Base-by-base conservation (phyloP, 2,329 filamentous ascomycete species). In the Xylaria sp. region DNA sequence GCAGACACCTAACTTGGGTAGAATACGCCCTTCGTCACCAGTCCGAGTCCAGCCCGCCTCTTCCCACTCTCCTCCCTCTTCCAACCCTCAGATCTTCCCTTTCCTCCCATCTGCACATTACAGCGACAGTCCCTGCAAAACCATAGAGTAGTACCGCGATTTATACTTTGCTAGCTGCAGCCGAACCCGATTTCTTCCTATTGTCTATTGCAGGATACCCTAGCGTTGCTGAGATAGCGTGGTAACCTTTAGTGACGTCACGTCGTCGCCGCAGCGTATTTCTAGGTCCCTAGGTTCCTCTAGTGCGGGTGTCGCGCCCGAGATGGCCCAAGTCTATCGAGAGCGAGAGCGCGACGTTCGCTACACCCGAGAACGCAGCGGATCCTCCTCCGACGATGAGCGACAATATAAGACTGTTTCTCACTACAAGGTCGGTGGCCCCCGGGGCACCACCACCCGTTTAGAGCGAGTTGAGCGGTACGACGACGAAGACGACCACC, bases 311-410 rank as follows among this genome's bases (percentile, higher is more conserved):
- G 44, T 49, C 48, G 51, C 60, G 60, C 57, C 46, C 6, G 33
- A 38, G 40, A 65, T 65, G 63, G 56, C 71, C 38, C 65, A 70
- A 64, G 53, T 73, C 38, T 74, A 73, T 60, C 69, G 68, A 35
- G 72, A 74, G 65, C 69, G 68, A 35, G 72, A 74, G 65, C 70
- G 70, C 60, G 72, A 74, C 58, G 59, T 71, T 46, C 72, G 72
- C 62, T 72, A 71, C 65, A 71, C 70, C 43, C 68, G 71, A 31
- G 72, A 73, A 13, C 67, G 67, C 15, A 72, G 70, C 40, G 70
- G 63, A 11, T 71, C 70, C 13, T 68, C 67, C 13, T 67, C 68
- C 29, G 72, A 68, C 8, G 73, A 75, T 3, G 70, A 69, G 51
- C 69, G 67, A 1, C 69, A 66, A 48, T 71, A 71, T 52, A 74